Evolutionary conservation across 345 rosid species (phyloP), one percentile per base, ranked within the genome.

Genomic region (Raphanus sativus): DNA sequence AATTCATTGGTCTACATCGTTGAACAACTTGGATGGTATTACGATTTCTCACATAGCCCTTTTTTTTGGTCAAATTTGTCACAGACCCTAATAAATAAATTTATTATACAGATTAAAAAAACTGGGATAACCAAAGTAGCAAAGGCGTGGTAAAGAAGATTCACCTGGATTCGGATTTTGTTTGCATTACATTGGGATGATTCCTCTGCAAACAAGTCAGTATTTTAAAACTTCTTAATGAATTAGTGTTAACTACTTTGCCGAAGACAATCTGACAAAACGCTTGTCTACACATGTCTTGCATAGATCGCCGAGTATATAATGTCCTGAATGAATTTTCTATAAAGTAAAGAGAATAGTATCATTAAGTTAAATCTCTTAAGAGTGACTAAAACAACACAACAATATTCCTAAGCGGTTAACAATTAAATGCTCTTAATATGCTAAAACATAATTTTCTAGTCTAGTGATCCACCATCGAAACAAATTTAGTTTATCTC

Each of bases 91-190:
- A 4, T 50, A 64, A 71, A 56, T 24, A 77, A 36, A 15, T 56
- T 1, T 42, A 17, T n/a, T 65, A 17, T 34, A 30, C 24, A 13
- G 26, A 70, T 55, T 55, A 25, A 55, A 34, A 28, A 26, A 63
- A 52, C n/a, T 59, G 59, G 16, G 73, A 59, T 67, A 67, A 66
- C 58, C 64, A 62, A 66, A 48, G 74, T 29, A 61, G 50, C 69
- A 34, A 48, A 67, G 65, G 81, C 81, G 81, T 78, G 81, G 45
- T 11, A 36, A 73, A 29, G 77, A 78, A 78, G 81, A 78, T 78
- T 73, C 70, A 67, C 34, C 26, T 73, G 28, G 81, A 78, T 78
- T 73, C 74, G 59, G 55, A 25, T 67, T 34, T 67, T 78, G 77
- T 78, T 60, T 73, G 73, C 48, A 61, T 71, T 59, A 11, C 42